Conservation (phyloP, 306 rosid genomes). For the Dicorynia guianensis region DNA sequence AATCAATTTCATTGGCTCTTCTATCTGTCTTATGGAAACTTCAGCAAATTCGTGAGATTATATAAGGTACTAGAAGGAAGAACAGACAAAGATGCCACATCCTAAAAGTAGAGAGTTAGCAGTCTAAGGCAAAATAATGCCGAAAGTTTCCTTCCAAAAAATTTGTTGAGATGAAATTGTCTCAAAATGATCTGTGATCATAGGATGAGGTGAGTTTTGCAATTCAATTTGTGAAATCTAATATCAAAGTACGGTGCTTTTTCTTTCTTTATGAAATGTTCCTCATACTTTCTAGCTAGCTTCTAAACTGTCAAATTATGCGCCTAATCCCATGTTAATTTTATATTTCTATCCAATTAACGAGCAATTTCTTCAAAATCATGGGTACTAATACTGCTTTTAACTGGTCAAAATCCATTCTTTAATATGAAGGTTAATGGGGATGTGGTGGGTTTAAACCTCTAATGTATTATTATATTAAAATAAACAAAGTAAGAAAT, state of each 20-base stretch:
- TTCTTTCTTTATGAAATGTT: not conserved
- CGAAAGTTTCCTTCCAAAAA: too few relatives aligned
- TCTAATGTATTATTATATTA: too few relatives aligned
- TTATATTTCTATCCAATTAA: too few relatives aligned
- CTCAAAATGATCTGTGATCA: too few relatives aligned
- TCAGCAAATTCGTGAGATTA: conserved; percentile 40
- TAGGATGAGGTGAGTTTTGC: too few relatives aligned
- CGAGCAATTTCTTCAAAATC: too few relatives aligned
- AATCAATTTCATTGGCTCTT: not conserved
- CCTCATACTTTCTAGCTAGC: not conserved
- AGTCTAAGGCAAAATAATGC: not conserved
- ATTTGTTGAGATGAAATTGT: too few relatives aligned
- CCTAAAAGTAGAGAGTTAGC: conserved; percentile 32
- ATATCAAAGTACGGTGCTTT: conserved; percentile 7
- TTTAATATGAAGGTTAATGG: too few relatives aligned
- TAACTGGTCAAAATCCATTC: conserved; percentile 33
- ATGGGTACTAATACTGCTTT: conserved; percentile 25
- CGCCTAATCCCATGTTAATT: conserved; percentile 40
- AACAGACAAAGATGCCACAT: not conserved
- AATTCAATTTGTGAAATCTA: too few relatives aligned
- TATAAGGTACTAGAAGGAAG: conserved; percentile 39
- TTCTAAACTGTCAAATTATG: conserved; percentile 35
- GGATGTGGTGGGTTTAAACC: too few relatives aligned
- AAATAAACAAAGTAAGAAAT: not conserved
- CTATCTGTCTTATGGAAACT: conserved; percentile 22